phyloP scores from a whole-genome alignment of 2,329 filamentous ascomycete genomes.

The Capronia americana region DNA sequence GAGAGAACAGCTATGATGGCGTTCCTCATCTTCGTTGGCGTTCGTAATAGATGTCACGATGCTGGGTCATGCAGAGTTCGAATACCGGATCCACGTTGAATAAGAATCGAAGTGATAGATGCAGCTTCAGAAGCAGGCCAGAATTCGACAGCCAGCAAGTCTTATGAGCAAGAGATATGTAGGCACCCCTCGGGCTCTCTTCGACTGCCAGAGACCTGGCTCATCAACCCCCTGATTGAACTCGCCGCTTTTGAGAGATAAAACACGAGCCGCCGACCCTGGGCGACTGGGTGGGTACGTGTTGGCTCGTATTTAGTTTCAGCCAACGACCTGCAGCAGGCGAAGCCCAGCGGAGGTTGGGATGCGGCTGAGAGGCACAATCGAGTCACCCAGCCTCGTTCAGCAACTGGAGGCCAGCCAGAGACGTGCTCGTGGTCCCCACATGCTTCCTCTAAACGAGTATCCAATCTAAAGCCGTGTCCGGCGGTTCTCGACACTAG shows the following conservation, averaged over 20 bases:
- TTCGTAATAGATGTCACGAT: background rate
- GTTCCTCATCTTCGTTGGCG: background rate
- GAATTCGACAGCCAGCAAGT: background rate
- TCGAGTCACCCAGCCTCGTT: background rate
- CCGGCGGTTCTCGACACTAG: background rate
- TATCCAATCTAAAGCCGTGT: background rate
- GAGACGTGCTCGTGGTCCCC: too few species aligned
- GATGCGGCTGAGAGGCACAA: background rate
- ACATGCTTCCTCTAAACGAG: background rate
- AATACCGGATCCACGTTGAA: background rate
- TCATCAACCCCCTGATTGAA: background rate
- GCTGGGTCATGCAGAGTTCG: background rate
- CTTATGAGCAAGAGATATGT: background rate
- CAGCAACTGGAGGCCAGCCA: background rate
- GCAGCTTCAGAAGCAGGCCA: background rate
- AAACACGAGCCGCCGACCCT: background rate
- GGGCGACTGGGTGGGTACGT: background rate
- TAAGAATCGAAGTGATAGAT: background rate
- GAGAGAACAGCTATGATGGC: background rate
- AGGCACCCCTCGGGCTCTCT: background rate
- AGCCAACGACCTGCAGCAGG: background rate
- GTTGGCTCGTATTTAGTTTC: background rate
- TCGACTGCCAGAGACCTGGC: background rate
- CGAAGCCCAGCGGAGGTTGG: background rate
- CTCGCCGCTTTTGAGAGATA: background rate